Base-by-base conservation (phyloP, 352 stramenopile genomes). In the Pelagophyceae sp. region DNA sequence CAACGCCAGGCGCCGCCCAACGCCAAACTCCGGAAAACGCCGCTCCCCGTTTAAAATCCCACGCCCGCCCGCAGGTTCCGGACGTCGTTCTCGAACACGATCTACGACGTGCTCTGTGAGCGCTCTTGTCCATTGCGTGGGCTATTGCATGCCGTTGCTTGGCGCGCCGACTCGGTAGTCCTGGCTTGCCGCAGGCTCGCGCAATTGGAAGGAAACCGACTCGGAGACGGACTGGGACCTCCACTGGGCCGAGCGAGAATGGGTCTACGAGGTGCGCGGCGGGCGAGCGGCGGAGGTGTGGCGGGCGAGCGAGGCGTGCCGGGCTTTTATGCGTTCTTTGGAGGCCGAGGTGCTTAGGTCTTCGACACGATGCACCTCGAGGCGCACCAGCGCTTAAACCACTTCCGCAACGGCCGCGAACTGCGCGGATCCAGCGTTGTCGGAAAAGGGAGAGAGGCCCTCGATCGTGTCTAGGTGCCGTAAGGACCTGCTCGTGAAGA, bases 321-420 rank as follows among this genome's bases (percentile, higher is more conserved):
- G 25, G 23, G 27, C 19, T 61, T 29, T 64, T 50, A 37, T 38
- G 25, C 72, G 65, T 61, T 17, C n/a, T n/a, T n/a, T n/a, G n/a
- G n/a, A n/a, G n/a, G n/a, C n/a, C n/a, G n/a, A n/a, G n/a, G n/a
- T n/a, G n/a, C n/a, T n/a, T n/a, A n/a, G n/a, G 81, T 82, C 50
- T 84, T 85, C 74, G 83, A 87, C 77, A 65, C 77, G 27, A 84
- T 87, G 58, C 74, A 86, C 63, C 72, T 87, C 33, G 84, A 86
- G 29, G 29, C 50, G 25, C 79, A 84, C 70, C 83, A 96, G 84
- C 82, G 88, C 19, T 83, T 96, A 35, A 96, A 95, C 84, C 92
- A 96, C 78, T 96, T 96, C 81, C 89, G 91, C 70, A 96, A 96
- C 82, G 90, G 94, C 80, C 94, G 94, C 76, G 92, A 96, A 80